A percentile compares a stretch with the other conserved stretches of the same genome.
Conservation (phyloP, 441 rosid genomes). For the Pelargonium cotyledonis region DNA sequence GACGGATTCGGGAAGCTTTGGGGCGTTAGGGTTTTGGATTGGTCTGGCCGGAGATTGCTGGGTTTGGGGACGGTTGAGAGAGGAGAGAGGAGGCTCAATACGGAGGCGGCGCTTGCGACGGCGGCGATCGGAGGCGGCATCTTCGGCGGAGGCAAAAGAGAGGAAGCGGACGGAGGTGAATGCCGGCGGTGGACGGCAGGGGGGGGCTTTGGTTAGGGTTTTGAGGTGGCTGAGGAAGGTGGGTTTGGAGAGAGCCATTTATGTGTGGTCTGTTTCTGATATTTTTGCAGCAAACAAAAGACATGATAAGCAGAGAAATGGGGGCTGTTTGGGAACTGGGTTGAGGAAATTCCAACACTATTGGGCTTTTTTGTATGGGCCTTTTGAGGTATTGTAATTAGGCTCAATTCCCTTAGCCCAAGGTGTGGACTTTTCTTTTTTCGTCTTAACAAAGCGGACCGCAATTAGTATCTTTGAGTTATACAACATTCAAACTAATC, state of each 20-base stretch:
- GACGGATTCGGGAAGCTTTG: conserved; percentile 34
- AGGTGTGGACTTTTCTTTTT: neutral
- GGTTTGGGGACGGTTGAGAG: conserved; percentile 45
- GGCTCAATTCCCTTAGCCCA: conserved; percentile 9
- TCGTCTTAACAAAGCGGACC: no score
- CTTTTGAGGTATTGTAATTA: no score
- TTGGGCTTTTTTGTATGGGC: no score
- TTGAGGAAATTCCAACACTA: conserved; percentile 13
- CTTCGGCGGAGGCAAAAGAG: conserved; percentile 85
- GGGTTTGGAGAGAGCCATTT: conserved; percentile 16
- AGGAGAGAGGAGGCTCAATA: conserved; percentile 80
- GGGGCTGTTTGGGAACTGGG: conserved; percentile 6
- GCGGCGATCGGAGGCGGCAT: conserved; percentile 88
- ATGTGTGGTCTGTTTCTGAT: conserved; percentile 5
- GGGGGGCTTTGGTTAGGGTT: neutral
- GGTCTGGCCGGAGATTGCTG: conserved; percentile 33
- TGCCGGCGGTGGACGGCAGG: conserved; percentile 17
- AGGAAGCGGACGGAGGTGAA: conserved; percentile 26
- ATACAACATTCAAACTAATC: no score
- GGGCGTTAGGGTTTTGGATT: conserved; percentile 69
- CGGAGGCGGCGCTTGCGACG: conserved; percentile 86
- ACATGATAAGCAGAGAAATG: no score
- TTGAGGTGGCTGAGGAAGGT: conserved; percentile 11
- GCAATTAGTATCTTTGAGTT: no score
- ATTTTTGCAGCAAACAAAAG: neutral